Percentiles rank a stretch among this genome's conserved stretches.
Evolutionary conservation across 306 rosid genomes (phyloP).

Genomic region (Pyrus communis): DNA sequence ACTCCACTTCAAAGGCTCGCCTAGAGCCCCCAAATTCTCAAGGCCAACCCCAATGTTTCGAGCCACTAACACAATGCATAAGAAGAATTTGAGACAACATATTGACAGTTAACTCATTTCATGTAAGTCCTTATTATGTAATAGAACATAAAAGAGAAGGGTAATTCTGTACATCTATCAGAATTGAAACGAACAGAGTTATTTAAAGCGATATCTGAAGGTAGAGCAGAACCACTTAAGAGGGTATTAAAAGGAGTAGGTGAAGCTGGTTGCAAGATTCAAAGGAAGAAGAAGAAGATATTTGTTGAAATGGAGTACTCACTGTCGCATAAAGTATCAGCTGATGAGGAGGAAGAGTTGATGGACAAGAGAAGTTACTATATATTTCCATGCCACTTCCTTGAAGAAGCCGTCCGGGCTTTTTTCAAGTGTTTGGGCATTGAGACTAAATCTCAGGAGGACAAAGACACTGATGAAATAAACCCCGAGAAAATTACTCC

Average conservation of each 20-base stretch:
- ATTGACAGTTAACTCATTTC: accelerated
- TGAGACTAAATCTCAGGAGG: not conserved
- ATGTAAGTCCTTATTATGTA: no score
- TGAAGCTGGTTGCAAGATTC: not conserved
- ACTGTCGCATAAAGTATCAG: not conserved
- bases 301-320: slow-evolving; percentile 5
- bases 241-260: not conserved
- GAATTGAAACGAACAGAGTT: not conserved
- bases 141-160: not conserved
- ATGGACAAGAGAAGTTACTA: not conserved
- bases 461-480: not conserved
- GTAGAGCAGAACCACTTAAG: not conserved
- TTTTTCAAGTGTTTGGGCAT: slow-evolving; percentile 4
- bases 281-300: not conserved
- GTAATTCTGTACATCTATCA: not conserved
- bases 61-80: no score
- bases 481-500: not conserved
- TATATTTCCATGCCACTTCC: slow-evolving; percentile 2
- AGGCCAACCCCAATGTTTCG: not conserved
- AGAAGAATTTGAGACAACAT: no score
- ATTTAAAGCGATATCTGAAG: not conserved
- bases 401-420: not conserved
- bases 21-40: no score
- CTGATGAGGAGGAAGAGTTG: not conserved
- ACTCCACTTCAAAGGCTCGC: no score